A percentile compares a stretch with the other conserved stretches of the same genome.
These are phyloP conservation scores for Talaromyces albobiverticillius DNA, from an alignment of 2,329 filamentous ascomycete species.

Conservation along the genomic window DNA sequence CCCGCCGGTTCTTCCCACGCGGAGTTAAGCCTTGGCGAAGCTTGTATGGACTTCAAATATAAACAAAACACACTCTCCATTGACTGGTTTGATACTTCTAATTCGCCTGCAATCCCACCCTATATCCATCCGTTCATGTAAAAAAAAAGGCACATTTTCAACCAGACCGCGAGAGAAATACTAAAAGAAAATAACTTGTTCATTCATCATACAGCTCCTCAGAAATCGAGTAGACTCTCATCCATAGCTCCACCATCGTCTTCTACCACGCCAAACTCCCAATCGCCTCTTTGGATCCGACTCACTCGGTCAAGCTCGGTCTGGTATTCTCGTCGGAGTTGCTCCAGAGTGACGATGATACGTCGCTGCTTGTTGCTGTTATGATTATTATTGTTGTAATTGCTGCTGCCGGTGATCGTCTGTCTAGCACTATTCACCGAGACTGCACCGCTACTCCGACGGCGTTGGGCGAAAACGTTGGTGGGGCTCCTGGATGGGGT, in stretches of 20 bases:
- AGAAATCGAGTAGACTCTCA: conserved; percentile 11
- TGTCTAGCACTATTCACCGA: conserved; percentile 10
- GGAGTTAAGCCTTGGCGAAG: conserved; percentile 8
- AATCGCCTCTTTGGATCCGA: conserved; percentile 84
- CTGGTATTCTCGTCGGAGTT: conserved; percentile 85
- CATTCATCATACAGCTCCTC: neutral
- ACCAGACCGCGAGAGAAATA: neutral
- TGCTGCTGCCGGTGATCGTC: conserved; percentile 16
- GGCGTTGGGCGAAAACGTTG: neutral
- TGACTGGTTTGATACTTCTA: neutral
- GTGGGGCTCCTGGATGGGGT: conserved; percentile 18
- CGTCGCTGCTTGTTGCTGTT: conserved; percentile 43
- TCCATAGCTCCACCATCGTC: conserved; percentile 23
- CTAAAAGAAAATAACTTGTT: neutral
- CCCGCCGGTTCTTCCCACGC: no score
- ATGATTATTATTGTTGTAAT: conserved; percentile 18
- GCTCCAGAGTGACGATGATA: conserved; percentile 78
- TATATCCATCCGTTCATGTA: neutral
- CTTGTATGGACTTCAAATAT: neutral
- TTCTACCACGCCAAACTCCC: conserved; percentile 62
- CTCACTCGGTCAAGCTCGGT: conserved; percentile 83
- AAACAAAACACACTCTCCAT: no score
- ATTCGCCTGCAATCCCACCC: neutral
- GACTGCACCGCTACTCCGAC: conserved; percentile 9
- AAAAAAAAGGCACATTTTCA: neutral